Evolutionary conservation across 1,284 basidiomycete species (phyloP).

Genomic region (Ustilago hordei): DNA sequence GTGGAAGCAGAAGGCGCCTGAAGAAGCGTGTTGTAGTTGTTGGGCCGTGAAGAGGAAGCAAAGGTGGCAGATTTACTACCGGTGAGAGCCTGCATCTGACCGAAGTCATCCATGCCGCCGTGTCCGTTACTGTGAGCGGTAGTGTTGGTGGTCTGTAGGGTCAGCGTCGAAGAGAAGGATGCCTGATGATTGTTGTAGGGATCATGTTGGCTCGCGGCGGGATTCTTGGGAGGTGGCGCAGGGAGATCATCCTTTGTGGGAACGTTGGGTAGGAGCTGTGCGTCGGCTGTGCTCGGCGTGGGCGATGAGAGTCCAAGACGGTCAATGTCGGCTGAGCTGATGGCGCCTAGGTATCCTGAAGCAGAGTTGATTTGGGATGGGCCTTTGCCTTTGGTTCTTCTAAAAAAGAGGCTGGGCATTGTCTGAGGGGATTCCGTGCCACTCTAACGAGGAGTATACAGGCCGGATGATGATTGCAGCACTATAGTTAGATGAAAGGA

Average conservation of each 20-base stretch:
- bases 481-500: not conserved
- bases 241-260: slow-evolving; percentile 49
- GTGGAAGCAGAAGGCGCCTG: slow-evolving; percentile 11
- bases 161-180: not conserved
- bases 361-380: slow-evolving; percentile 1
- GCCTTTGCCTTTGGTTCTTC: slow-evolving; percentile 26
- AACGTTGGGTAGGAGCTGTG: slow-evolving; percentile 32
- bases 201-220: slow-evolving; percentile 1
- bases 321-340: slow-evolving; percentile 44
- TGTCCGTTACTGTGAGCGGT: not conserved
- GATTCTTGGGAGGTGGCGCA: slow-evolving; percentile 20
- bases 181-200: slow-evolving; percentile 8
- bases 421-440: slow-evolving; percentile 10
- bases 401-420: slow-evolving; percentile 49
- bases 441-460: slow-evolving; percentile 1
- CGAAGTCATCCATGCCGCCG: slow-evolving; percentile 28
- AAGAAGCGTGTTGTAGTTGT: not conserved
- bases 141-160: not conserved
- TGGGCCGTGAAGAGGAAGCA: slow-evolving; percentile 9
- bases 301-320: slow-evolving; percentile 37
- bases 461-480: not conserved
- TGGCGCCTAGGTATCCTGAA: slow-evolving; percentile 23
- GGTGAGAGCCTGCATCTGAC: slow-evolving; percentile 11
- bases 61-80: slow-evolving; percentile 11
- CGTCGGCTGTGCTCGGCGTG: slow-evolving; percentile 45